phyloP scores from a whole-genome alignment of 768 basidiomycete genomes.

The Suillus lakei region DNA sequence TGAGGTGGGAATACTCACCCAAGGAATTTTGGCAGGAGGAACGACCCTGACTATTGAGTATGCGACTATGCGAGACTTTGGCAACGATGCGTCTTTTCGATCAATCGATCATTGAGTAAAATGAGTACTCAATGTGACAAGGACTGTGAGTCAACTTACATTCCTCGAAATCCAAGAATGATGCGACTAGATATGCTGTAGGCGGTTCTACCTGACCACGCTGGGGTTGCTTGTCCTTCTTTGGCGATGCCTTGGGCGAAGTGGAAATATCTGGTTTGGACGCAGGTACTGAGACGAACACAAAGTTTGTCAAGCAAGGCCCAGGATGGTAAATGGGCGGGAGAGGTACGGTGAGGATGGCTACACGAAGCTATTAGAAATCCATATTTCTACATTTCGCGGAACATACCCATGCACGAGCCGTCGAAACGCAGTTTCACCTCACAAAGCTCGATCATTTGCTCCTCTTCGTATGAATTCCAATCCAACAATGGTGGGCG shows the following conservation, averaged over 20 bases:
- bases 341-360: constrained; percentile 47
- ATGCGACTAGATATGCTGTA: constrained; percentile 53
- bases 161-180: constrained; percentile 63
- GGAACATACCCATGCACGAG: constrained; percentile 44
- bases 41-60: constrained; percentile 40
- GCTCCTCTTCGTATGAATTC: constrained; percentile 66
- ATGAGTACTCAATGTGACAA: constrained; percentile 30
- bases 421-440: constrained; percentile 57
- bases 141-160: constrained; percentile 45
- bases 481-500: constrained; percentile 37
- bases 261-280: constrained; percentile 28
- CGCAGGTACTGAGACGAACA: constrained; percentile 49
- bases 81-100: constrained; percentile 35
- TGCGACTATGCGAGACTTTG: constrained; percentile 41
- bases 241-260: constrained; percentile 31
- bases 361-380: constrained; percentile 31
- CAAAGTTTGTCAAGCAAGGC: constrained; percentile 46
- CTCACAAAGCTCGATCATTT: constrained; percentile 63
- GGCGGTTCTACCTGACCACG: constrained; percentile 30
- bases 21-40: constrained; percentile 35
- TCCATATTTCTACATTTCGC: not conserved
- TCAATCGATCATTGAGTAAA: constrained; percentile 40
- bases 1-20: constrained; percentile 41
- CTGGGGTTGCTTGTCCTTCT: constrained; percentile 29
- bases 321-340: constrained; percentile 46